These are phyloP conservation scores for Carex kokanica DNA, from an alignment of 176 grass and related monocot species.

Conservation along the genomic window DNA sequence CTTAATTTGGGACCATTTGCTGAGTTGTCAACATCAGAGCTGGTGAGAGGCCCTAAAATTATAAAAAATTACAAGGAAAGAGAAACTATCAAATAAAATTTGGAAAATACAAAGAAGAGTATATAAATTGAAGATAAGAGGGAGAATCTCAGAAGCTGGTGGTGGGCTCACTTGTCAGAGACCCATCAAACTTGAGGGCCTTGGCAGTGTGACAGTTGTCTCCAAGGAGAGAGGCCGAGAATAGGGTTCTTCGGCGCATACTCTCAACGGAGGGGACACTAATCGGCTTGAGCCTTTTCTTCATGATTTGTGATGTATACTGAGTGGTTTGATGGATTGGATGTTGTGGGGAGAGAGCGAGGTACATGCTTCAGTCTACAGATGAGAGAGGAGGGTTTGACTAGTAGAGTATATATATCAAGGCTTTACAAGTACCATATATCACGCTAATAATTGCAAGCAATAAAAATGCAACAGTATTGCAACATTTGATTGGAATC, in stretches of 20 bases:
- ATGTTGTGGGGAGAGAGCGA: background rate
- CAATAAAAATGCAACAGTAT: background rate
- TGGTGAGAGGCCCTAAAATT: constrained; percentile 45
- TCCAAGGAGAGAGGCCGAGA: constrained; percentile 14
- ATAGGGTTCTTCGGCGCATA: background rate
- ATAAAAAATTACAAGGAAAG: background rate
- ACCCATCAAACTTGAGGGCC: background rate
- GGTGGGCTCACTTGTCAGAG: constrained; percentile 3
- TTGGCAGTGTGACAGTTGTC: background rate
- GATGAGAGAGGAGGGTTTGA: background rate
- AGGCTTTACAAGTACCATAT: background rate
- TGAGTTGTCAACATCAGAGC: constrained; percentile 41
- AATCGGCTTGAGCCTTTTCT: background rate
- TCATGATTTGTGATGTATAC: constrained; percentile 14
- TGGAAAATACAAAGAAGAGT: background rate
- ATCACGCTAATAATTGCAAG: background rate
- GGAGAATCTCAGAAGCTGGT: background rate
- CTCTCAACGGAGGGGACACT: background rate
- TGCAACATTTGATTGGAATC: background rate
- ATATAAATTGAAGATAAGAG: background rate
- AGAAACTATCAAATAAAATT: background rate
- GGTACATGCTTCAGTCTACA: constrained; percentile 11
- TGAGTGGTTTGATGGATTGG: background rate
- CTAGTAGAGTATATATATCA: background rate
- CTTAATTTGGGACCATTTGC: constrained; percentile 37